Evolutionary conservation across 805 yeast species (phyloP), one percentile per base, ranked within the genome.

Genomic region (Maudiozyma serrabonitensis): DNA sequence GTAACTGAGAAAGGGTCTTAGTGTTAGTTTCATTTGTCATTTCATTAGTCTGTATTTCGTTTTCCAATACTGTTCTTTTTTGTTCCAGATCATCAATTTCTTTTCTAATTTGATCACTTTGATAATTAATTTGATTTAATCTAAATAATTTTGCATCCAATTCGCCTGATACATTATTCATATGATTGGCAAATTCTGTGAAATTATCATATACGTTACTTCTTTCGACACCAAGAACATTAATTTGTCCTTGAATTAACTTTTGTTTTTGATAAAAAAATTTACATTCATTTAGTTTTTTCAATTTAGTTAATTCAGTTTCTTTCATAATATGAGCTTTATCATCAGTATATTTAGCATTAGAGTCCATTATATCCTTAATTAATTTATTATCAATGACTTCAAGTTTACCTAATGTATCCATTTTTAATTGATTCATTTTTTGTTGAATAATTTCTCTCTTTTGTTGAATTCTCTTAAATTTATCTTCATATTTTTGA

Each of bases 81-180:
- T 47, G 41, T 9, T 55, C 48, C 41, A 65, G 46, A 4, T 43
- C 47, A 25, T 46, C 54, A 16, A 64, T 63, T 23, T 59, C 60
- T 5, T 46, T 49, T 21, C 57, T 54, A 9, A 56, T 50, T 39
- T 54, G 55, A 5, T 49, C 43, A 38, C 58, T 57, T 48, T 54
- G 54, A 25, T 46, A 48, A 41, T 54, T 54, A n/a, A 57, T 52
- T 37, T 53, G 61, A 31, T 50, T 52, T 40, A 65, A 52, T 28
- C 58, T 57, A 16, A 59, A 54, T 15, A 63, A 52, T 46, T 63
- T 61, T 9, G 56, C 60, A 48, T 65, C 68, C 45, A 65, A 47
- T 41, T 58, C 55, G 18, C 56, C 50, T 11, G 65, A 54, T 9
- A 61, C 46, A 4, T 55, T 54, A 12, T 55, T 56, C 15, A 64